Base-by-base conservation (phyloP, 1,284 basidiomycete genomes). In the Papiliotrema fonsecae region DNA sequence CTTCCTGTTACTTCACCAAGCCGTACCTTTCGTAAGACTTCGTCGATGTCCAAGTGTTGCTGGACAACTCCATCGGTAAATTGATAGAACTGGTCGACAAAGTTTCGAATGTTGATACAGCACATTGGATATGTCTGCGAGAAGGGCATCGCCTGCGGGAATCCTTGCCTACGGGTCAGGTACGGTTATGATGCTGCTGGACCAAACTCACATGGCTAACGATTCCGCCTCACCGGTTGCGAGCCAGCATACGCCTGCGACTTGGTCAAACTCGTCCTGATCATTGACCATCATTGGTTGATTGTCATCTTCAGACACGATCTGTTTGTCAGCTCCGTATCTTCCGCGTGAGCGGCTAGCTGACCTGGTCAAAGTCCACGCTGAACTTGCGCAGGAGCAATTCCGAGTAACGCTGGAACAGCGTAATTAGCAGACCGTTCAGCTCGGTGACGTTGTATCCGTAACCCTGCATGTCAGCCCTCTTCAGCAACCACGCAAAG, bases 51-150 rank as follows among this genome's bases (percentile, higher is more conserved):
- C 34, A 88, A 80, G 65, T 91, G 87, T 54, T 92, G 86, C 67
- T 94, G 88, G 1, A 86, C 84, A 9, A 96, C 88, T 2, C 93
- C 94, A 59, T 97, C 94, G 0, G 92, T 85, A 69, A 97, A 99
- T 32, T 89, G 84, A 70, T 97, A 97, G 76, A 97, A 98, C 63
- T 92, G 90, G 61, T 94, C 88, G 25, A 97, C 88, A 64, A 96
- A 96, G 42, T 81, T 82, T 31, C 92, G 85, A 52, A 98, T 91
- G 83, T 97, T 88, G 77, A 91, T 88, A 69, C 94, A 98, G 65
- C 90, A 96, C 39, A 91, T 78, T 55, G 92, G 90, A 70, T 97
- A 97, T 0, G 89, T 88, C 67, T 90, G 87, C 1, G 93, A 97
- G 85, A 96, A 98, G 0, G 94, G 91, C 46, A 98, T 78, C 16